A percentile compares a stretch with the other conserved stretches of the same genome.
Evolutionary conservation across 306 rosid genomes (phyloP).

Genomic region (Cajanus cajan): DNA sequence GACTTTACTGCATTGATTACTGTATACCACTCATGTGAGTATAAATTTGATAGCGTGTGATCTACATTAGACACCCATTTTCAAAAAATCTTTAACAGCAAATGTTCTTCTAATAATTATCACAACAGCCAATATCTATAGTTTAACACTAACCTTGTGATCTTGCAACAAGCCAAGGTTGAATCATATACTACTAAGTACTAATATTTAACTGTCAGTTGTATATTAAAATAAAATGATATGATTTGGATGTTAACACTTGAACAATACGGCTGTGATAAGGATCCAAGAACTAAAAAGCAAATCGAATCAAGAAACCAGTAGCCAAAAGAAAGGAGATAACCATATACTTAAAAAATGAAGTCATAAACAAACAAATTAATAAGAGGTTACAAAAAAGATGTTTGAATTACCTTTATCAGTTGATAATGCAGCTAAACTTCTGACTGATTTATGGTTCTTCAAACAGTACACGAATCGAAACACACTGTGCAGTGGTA

Average conservation of each 20-base stretch:
- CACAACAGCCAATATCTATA: neutral
- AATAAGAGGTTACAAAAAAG: slow-evolving; percentile 19
- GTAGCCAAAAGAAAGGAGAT: slow-evolving; percentile 19
- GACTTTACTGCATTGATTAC: neutral
- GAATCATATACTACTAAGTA: neutral
- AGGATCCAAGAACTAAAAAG: slow-evolving; percentile 2
- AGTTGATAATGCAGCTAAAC: slow-evolving; percentile 49
- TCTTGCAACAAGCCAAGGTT: slow-evolving; percentile 5
- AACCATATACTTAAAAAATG: neutral
- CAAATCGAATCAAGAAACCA: neutral
- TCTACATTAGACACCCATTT: neutral
- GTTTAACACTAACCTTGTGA: neutral
- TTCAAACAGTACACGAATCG: slow-evolving; percentile 47
- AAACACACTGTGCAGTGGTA: slow-evolving; percentile 43
- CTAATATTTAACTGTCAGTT: neutral
- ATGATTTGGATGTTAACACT: slow-evolving; percentile 12
- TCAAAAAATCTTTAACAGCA: neutral
- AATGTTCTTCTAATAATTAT: neutral
- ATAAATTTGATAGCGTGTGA: neutral
- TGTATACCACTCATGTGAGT: neutral
- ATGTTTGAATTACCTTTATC: slow-evolving; percentile 49
- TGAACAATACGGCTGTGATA: slow-evolving; percentile 3
- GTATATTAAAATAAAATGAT: neutral
- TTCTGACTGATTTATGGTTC: slow-evolving; percentile 47
- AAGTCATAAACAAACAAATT: slow-evolving; percentile 9